Evolutionary conservation across 305 asterid species (phyloP), one percentile per base, ranked within the genome.

Genomic region (Fraxinus albicans): DNA sequence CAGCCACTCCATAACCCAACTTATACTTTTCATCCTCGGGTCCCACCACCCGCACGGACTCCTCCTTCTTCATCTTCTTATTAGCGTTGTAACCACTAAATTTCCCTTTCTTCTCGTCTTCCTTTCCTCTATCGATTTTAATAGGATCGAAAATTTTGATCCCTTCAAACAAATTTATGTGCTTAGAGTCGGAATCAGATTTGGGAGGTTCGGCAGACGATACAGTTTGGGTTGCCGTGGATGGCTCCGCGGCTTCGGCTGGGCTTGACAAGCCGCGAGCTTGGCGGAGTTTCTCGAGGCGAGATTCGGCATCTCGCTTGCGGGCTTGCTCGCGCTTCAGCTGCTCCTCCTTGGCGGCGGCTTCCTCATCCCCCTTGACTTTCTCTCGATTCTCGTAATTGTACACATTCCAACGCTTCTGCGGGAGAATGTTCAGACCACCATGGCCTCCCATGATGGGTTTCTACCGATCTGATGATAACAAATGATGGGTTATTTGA

Each of bases 391-490:
- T 96, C 0, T 96, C 99, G 89, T 29, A 94, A 85, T 94, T 94
- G 97, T 94, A 96, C 3, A 96, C 99, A 70, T 94, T 96, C 99
- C 99, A 96, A 76, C 96, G 93, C 87, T 94, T 96, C 84, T 96
- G 99, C 8, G 99, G 99, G 17, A 96, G 97, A 87, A 96, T 96
- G 82, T 94, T 96, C 81, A 96, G 84, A 65, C 98, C 99, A 21
- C 99, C 99, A 74, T 96, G 98, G 38, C 99, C 99, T 5, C 99
- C 99, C 99, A 96, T 96, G 82, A 55, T 82, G 27, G 17, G 13
- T 2, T 23, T 63, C 73, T 63, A 9, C 33, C 1, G 73, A 23
- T 23, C 10, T 23, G 73, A 8, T 63, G 73, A 31, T 8, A 63
- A 8, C 15, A 3, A 23, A 25, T 21, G 13, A 9, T 8, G 33